Evolutionary conservation across 2,329 filamentous ascomycete species (phyloP), one percentile per base, ranked within the genome.

Genomic region (Nemania sp.): DNA sequence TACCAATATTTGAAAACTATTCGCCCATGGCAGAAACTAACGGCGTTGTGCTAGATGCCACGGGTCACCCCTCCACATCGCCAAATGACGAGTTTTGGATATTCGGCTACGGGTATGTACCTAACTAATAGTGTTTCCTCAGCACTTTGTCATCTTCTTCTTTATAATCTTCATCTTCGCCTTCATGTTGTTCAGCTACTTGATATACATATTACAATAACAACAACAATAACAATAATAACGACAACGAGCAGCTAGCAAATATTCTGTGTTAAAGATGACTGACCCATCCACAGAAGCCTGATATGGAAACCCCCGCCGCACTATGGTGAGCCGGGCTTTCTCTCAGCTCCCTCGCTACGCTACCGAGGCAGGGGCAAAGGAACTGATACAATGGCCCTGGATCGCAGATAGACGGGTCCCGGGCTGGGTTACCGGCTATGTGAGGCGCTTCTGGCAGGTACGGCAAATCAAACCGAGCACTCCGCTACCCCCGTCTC

Each of bases 241-340:
- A 29, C 25, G 25, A 29, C 7, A 7, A 29, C 25, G 7, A 21
- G 46, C 17, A 35, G 45, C 12, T 21, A 35, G n/a, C n/a, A 37
- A 9, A 32, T 11, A 39, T 42, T 40, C 15, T n/a, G 10, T 35
- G n/a, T 10, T 40, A 29, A 5, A 34, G 15, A 39, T 32, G 25
- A 11, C 56, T 60, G 39, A 51, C 39, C 34, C 57, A 43, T 62
- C 53, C 50, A 47, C 65, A 95, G 94, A 78, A 97, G 92, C 75
- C 79, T 99, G 74, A 97, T 99, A 70, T 99, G 93, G 93, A 99
- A 98, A 76, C 94, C 95, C 58, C 95, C 95, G 63, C 95, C 95
- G 67, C 91, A 97, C 74, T 97, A 90, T 74, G 94, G 94, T 97
- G 88, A 64, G 75, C 37, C 39, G 18, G 13, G 34, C n/a, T 32